A percentile compares a stretch with the other conserved stretches of the same genome.
phyloP scores from a whole-genome alignment of 2,329 filamentous ascomycete genomes.

The Talaromyces sp. region DNA sequence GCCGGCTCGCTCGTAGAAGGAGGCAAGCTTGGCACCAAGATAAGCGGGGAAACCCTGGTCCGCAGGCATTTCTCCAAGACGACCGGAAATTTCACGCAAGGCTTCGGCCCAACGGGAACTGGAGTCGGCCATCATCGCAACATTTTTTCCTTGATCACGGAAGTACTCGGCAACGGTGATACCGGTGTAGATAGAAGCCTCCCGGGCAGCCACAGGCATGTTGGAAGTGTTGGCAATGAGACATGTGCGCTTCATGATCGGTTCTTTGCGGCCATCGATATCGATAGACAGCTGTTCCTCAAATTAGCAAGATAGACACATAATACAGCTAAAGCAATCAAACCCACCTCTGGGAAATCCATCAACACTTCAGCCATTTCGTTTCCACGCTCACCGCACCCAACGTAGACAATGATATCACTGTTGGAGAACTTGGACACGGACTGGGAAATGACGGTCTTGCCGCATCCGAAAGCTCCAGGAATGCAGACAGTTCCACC shows the following conservation, averaged over 20 bases:
- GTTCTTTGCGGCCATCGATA: constrained; percentile 88
- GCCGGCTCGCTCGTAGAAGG: constrained; percentile 98
- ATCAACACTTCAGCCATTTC: constrained; percentile 99
- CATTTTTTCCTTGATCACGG: constrained; percentile 91
- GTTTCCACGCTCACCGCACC: constrained; percentile 89
- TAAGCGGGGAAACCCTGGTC: constrained; percentile 99
- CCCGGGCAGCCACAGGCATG: constrained; percentile 97
- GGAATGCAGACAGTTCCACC: constrained; percentile 97
- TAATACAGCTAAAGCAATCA: neutral
- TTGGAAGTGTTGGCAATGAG: constrained; percentile 99
- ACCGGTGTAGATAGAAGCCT: constrained; percentile 97
- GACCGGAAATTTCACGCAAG: constrained; percentile 96
- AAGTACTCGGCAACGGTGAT: constrained; percentile 97
- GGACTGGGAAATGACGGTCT: constrained; percentile 98
- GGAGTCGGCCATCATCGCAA: constrained; percentile 98
- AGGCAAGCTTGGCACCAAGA: constrained; percentile 90
- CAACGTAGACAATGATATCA: constrained; percentile 97
- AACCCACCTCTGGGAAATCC: constrained; percentile 82
- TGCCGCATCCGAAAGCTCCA: constrained; percentile 96
- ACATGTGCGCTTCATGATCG: constrained; percentile 99
- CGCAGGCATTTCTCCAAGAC: constrained; percentile 98
- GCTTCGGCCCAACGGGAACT: constrained; percentile 98
- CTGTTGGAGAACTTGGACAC: constrained; percentile 99
- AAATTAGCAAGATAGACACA: constrained; percentile 11
- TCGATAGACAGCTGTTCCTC: constrained; percentile 72